Conservation (phyloP, 306 rosid species). For the Coriaria nepalensis region DNA sequence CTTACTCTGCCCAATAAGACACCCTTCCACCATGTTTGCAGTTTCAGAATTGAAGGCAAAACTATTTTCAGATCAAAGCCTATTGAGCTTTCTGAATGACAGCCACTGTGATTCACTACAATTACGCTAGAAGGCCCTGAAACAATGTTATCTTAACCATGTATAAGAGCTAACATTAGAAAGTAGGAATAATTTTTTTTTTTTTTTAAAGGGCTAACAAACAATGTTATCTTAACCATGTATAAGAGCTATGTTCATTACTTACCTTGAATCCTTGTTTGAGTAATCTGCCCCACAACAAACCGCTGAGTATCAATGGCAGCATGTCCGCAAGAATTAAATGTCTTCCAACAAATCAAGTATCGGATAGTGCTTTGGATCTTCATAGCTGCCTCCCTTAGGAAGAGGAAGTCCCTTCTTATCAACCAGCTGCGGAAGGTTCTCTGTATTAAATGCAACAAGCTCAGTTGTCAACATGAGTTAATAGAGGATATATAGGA, state of each 20-base stretch:
- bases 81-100: constrained; percentile 16
- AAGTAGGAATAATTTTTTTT: too few species aligned
- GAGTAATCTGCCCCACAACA: constrained; percentile 50
- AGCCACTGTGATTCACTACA: constrained; percentile 14
- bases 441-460: constrained; percentile 31
- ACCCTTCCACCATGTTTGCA: constrained; percentile 84
- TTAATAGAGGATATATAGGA: constrained; percentile 3
- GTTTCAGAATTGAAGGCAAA: constrained; percentile 43
- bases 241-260: background rate
- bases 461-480: background rate
- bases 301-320: constrained; percentile 51
- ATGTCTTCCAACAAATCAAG: constrained; percentile 28
- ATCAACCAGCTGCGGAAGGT: constrained; percentile 55
- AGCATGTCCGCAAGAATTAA: constrained; percentile 34
- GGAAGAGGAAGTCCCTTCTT: constrained; percentile 34
- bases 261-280: constrained; percentile 56
- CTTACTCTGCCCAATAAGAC: constrained; percentile 27
- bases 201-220: too few species aligned
- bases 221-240: too few species aligned
- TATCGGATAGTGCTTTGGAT: constrained; percentile 46
- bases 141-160: too few species aligned
- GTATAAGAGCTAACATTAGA: constrained; percentile 8
- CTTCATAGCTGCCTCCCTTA: constrained; percentile 38
- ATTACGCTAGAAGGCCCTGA: constrained; percentile 30
- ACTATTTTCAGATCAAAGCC: constrained; percentile 32